Base-by-base conservation (phyloP, 768 basidiomycete genomes). In the Suillus clintonianus region DNA sequence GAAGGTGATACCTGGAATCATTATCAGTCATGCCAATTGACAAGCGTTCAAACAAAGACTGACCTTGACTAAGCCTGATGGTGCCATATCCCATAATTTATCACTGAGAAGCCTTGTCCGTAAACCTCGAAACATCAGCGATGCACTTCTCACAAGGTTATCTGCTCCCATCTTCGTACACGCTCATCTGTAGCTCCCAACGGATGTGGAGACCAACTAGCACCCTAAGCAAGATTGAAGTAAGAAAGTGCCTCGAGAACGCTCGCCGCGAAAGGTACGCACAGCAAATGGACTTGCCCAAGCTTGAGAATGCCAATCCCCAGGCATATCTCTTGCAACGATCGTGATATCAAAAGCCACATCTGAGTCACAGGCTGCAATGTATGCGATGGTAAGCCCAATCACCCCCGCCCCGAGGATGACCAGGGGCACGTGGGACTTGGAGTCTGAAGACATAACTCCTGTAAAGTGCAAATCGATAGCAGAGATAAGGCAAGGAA, bases 251-350 rank as follows among this genome's bases (percentile, higher is more conserved):
- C 22, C 42, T 32, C 15, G 22, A n/a, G 62, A n/a, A 14, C 19
- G 42, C 62, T 27, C 42, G 27, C 27, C 27, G 27, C 27, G 15
- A 36, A 13, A 48, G 14, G 37, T 45, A 71, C 80, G 61, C 64
- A 82, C 83, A 61, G 84, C 83, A 71, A 82, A 84, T 22, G 84
- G 83, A 61, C 80, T 83, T 7, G 83, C 76, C 73, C 80, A 84
- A 5, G 76, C 81, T 59, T 82, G 82, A 5, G 81, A 83, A 55
- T 76, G 73, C 70, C 72, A 72, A 54, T 76, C 76, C 42, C 74
- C 69, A 2, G 77, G 76, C 74, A 78, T 78, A 61, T 79, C 78
- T 60, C 77, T 70, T 54, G 78, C 78, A 5, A 79, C 64, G 53
- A 79, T 64, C 0, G 76, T 76, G 4, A 77, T 45, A 17, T 24